A percentile compares a stretch with the other conserved stretches of the same genome.
Evolutionary conservation across 2,329 filamentous ascomycete genomes (phyloP).

Genomic region (Colletotrichum spaethianum): DNA sequence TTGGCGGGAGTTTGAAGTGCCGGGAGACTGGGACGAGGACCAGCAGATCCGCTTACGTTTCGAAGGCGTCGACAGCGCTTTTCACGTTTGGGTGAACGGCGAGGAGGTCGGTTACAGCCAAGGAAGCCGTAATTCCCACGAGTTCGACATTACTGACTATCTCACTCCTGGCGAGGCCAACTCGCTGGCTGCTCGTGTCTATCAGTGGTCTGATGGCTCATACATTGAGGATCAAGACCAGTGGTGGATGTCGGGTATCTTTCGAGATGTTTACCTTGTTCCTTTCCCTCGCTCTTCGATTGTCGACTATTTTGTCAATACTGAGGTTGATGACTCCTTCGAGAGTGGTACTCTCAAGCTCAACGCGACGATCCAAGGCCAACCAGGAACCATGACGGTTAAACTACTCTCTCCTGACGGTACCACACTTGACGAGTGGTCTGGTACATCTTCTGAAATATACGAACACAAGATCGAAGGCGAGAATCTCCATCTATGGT

Average conservation of each 20-base stretch:
- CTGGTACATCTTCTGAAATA: background rate
- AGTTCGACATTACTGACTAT: constrained; percentile 77
- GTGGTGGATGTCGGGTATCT: constrained; percentile 78
- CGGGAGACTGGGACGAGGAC: constrained; percentile 57
- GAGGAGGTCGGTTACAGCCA: constrained; percentile 78
- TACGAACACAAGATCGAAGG: constrained; percentile 58
- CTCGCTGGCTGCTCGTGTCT: constrained; percentile 75
- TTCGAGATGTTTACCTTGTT: constrained; percentile 77
- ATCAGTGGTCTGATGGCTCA: constrained; percentile 79
- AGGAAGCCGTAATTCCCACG: constrained; percentile 79
- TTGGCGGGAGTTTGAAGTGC: constrained; percentile 68
- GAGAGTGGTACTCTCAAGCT: constrained; percentile 65
- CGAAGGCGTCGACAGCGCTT: constrained; percentile 81
- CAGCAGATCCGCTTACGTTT: constrained; percentile 77
- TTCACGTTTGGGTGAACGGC: constrained; percentile 80
- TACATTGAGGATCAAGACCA: constrained; percentile 82
- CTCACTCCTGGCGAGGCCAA: constrained; percentile 64
- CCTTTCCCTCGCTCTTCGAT: constrained; percentile 70
- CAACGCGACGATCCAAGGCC: constrained; percentile 56
- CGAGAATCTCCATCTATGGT: constrained; percentile 73
- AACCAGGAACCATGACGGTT: constrained; percentile 41
- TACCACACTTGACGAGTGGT: constrained; percentile 42
- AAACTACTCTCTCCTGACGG: constrained; percentile 2
- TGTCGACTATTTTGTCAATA: constrained; percentile 69
- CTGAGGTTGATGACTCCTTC: constrained; percentile 68